phyloP scores from a whole-genome alignment of 2,329 filamentous ascomycete genomes.

The Cercospora sp. region DNA sequence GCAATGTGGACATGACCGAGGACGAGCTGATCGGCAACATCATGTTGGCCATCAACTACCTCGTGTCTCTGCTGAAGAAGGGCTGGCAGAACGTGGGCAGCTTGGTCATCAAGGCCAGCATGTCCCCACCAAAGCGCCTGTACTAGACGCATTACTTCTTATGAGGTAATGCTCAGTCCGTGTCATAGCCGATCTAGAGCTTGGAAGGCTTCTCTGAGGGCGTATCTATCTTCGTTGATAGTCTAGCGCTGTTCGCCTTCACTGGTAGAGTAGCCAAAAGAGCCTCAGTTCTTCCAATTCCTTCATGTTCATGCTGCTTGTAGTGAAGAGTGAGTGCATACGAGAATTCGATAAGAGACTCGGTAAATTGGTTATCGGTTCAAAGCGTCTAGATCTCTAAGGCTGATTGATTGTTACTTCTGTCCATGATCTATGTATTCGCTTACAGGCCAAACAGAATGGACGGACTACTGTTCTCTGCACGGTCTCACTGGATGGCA shows the following conservation, averaged over 20 bases:
- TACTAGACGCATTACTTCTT: slow-evolving; percentile 64
- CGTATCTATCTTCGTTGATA: slow-evolving; percentile 26
- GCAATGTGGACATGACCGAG: slow-evolving; percentile 95
- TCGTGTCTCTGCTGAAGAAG: slow-evolving; percentile 99
- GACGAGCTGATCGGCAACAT: slow-evolving; percentile 98
- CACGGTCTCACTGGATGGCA: not conserved
- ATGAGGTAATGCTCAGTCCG: slow-evolving; percentile 1
- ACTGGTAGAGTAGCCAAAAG: slow-evolving; percentile 35
- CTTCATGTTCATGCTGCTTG: not conserved
- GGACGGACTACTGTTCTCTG: not conserved
- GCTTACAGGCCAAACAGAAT: not conserved
- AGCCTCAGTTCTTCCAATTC: slow-evolving; percentile 34
- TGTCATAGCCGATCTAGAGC: not conserved
- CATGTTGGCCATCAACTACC: slow-evolving; percentile 99
- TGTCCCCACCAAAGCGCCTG: slow-evolving; percentile 96
- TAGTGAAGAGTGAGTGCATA: not conserved
- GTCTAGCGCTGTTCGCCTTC: slow-evolving; percentile 34
- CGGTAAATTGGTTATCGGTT: not conserved
- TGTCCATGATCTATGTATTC: not conserved
- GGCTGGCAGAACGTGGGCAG: slow-evolving; percentile 99
- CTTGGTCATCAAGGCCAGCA: slow-evolving; percentile 99
- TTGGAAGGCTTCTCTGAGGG: slow-evolving; percentile 32
- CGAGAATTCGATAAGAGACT: not conserved
- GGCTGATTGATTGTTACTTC: not conserved
- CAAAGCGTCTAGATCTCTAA: not conserved